These are phyloP conservation scores for Ustilago curta DNA, from an alignment of 1,284 basidiomycete species.

Conservation along the genomic window DNA sequence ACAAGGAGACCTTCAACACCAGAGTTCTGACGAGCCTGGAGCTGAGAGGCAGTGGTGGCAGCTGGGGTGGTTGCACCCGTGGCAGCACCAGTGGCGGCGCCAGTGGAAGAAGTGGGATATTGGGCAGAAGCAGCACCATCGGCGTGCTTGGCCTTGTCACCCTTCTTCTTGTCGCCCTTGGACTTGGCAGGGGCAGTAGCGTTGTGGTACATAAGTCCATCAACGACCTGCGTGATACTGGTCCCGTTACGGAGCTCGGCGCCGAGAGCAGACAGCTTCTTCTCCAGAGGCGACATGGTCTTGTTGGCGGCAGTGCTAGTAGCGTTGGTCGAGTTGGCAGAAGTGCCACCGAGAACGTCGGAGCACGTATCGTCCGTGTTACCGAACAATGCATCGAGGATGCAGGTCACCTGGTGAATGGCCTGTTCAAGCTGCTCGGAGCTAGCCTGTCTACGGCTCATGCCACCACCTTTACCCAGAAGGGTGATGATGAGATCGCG, in stretches of 20 bases:
- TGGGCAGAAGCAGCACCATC: slow-evolving; percentile 6
- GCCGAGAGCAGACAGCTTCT: slow-evolving; percentile 30
- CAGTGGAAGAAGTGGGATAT: slow-evolving; percentile 19
- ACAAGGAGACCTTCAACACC: slow-evolving; percentile 50
- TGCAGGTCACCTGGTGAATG: slow-evolving; percentile 50
- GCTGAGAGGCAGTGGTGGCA: neutral
- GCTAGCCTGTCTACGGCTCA: slow-evolving; percentile 35
- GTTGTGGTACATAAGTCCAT: slow-evolving; percentile 23
- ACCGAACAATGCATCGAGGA: slow-evolving; percentile 51
- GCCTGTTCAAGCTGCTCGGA: slow-evolving; percentile 41
- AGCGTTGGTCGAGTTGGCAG: slow-evolving; percentile 41
- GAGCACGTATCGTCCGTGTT: slow-evolving; percentile 41
- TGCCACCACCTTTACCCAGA: slow-evolving; percentile 44
- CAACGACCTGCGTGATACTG: slow-evolving; percentile 45
- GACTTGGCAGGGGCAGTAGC: slow-evolving; percentile 16
- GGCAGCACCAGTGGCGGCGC: neutral
- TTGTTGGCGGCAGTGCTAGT: slow-evolving; percentile 14
- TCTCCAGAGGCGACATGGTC: slow-evolving; percentile 29
- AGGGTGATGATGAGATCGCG: slow-evolving; percentile 51
- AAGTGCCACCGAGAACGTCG: slow-evolving; percentile 24
- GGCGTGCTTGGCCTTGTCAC: slow-evolving; percentile 16
- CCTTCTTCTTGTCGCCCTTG: slow-evolving; percentile 22
- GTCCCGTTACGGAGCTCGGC: slow-evolving; percentile 33
- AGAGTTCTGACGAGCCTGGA: slow-evolving; percentile 41
- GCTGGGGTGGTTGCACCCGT: neutral